Conservation (phyloP, 768 basidiomycete species). For the Xerocomellus intermedius region DNA sequence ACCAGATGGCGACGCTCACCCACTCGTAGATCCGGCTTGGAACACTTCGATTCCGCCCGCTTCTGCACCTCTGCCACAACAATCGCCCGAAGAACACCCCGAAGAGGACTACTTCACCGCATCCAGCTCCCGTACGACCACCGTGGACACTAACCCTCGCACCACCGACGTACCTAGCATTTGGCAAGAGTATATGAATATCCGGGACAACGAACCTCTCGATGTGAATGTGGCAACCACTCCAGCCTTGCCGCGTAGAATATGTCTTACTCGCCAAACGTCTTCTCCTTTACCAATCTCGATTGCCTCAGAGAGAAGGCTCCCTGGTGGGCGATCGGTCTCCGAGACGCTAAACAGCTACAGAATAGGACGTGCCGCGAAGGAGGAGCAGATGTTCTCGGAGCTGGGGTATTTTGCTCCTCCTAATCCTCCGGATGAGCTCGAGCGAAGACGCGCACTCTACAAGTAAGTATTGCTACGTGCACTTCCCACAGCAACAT, state of each 20-base stretch:
- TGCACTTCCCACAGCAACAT: not conserved
- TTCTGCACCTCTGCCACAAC: slow-evolving; percentile 22
- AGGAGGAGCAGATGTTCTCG: slow-evolving; percentile 65
- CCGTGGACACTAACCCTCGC: slow-evolving; percentile 16
- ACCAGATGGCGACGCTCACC: slow-evolving; percentile 1
- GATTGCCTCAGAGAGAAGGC: slow-evolving; percentile 29
- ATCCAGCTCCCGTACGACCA: slow-evolving; percentile 24
- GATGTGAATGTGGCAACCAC: slow-evolving; percentile 38
- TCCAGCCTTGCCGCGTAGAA: slow-evolving; percentile 49
- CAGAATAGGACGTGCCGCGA: slow-evolving; percentile 50
- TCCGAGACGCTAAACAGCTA: slow-evolving; percentile 33
- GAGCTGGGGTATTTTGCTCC: slow-evolving; percentile 72
- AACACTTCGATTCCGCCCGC: slow-evolving; percentile 2
- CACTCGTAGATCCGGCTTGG: slow-evolving; percentile 10
- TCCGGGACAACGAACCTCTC: slow-evolving; percentile 27
- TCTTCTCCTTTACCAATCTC: slow-evolving; percentile 61
- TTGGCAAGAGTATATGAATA: slow-evolving; percentile 29
- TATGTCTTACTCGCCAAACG: slow-evolving; percentile 58
- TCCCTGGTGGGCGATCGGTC: slow-evolving; percentile 34
- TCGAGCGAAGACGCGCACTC: slow-evolving; percentile 77
- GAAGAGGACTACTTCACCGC: slow-evolving; percentile 34
- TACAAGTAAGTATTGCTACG: slow-evolving; percentile 59
- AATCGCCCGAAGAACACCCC: slow-evolving; percentile 22
- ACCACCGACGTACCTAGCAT: slow-evolving; percentile 17
- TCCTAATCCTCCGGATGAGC: slow-evolving; percentile 82